A percentile compares a stretch with the other conserved stretches of the same genome.
Evolutionary conservation across 2,329 filamentous ascomycete species (phyloP).

Genomic region (Penicillium sp.): DNA sequence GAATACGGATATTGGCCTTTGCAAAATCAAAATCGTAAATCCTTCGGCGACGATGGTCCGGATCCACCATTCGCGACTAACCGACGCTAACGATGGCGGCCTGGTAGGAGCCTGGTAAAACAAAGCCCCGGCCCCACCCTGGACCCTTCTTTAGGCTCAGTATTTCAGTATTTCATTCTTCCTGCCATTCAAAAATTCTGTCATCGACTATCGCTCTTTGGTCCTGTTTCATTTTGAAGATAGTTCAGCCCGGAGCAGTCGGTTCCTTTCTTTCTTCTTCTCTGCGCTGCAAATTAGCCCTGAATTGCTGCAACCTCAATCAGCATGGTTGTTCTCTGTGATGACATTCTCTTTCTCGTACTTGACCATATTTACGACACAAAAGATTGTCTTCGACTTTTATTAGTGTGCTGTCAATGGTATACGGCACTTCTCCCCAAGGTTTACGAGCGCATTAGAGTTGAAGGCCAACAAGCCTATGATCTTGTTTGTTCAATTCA

Average conservation of each 20-base stretch:
- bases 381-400: not conserved
- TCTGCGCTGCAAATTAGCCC: not conserved
- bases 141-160: not conserved
- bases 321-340: not conserved
- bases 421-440: not conserved
- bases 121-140: not conserved
- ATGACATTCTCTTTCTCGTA: not conserved
- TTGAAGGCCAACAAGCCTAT: not conserved
- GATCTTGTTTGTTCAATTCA: not conserved
- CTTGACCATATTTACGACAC: not conserved
- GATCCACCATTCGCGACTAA: not conserved
- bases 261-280: not conserved
- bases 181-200: not conserved
- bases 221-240: not conserved
- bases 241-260: no score
- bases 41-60: no score
- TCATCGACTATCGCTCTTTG: not conserved
- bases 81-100: not conserved
- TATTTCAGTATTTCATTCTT: not conserved
- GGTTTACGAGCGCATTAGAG: not conserved
- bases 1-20: no score
- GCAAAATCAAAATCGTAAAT: no score
- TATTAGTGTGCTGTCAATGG: not conserved
- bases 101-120: not conserved
- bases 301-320: not conserved